Base-by-base conservation (phyloP, 345 rosid species). In the Salix brachista region DNA sequence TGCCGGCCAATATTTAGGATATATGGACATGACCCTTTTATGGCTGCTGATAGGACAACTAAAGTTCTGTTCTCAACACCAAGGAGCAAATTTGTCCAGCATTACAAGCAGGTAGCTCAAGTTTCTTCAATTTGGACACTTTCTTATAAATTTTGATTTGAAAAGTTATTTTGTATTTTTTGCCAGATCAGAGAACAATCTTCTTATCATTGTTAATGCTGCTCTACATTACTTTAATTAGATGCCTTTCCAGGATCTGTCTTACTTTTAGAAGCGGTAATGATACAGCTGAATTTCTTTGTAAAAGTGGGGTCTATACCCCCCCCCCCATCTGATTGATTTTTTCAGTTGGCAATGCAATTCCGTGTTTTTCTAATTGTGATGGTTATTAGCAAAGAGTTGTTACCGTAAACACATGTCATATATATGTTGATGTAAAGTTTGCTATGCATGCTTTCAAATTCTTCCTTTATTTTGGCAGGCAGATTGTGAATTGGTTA, bases 1-100 rank as follows among this genome's bases (percentile, higher is more conserved):
- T 89, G 92, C 81, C 76, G 92, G 74, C 97, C 91, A 44, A 83
- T 90, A 82, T 89, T 91, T 79, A 87, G 93, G 83, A 84, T 90
- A 52, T 89, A 88, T 72, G 97, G 95, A 64, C 95, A 76, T 56
- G 95, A 88, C 81, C 95, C 91, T 62, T 78, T 86, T 37, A 83
- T 86, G 89, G 87, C 77, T 67, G 80, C 88, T n/a, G 93, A 92
- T 73, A 82, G 75, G 67, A 77, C 86, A 70, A 85, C 95, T 21
- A 88, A 87, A 85, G 91, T 91, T 73, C 87, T 92, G 73, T 87
- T 89, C 81, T 82, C 92, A 64, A 86, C 89, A 67, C 89, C 97
- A 4, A 89, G 73, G 80, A 85, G 87, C 79, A 90, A 81, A 80
- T 79, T 81, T 82, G 87, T 90, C 82, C 85, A 77, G 78, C 82